Base-by-base conservation (phyloP, 805 yeast species). In the Zygotorulaspora florentina region DNA sequence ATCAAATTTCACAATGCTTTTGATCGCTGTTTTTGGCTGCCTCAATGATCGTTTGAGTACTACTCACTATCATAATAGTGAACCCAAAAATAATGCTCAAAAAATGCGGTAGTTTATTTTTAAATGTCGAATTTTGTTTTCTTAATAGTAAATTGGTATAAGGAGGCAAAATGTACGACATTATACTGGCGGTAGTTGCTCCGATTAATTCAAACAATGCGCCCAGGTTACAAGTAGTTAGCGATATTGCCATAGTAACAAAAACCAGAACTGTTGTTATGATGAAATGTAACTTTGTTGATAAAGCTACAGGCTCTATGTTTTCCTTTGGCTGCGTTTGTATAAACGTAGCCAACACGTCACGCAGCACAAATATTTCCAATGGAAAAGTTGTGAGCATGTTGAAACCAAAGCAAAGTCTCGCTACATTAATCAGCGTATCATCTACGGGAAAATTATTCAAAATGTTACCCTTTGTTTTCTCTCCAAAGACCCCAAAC, bases 101-200 rank as follows among this genome's bases (percentile, higher is more conserved):
- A 47, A 77, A 74, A 51, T 81, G 76, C 0, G 89, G 84, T 0
- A 81, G 33, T 41, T 77, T 80, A 46, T 78, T 75, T 38, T 51
- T 47, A 35, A 46, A 47, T 35, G 70, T 51, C 55, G 72, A 79
- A 49, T 55, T 67, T 43, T 59, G 68, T 46, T 69, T 62, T 0
- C 88, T 77, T 56, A 90, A 74, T 51, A 83, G 80, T 50, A 88
- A 64, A 56, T 76, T 85, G 56, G 96, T 90, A 62, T 83, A 62
- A 2, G 96, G 96, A 0, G 98, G 98, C 13, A 90, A 68, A 17
- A 90, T 87, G 61, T 87, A 90, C 0, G 98, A 97, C 84, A 91
- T 83, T 31, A 86, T 71, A 15, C 95, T 87, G 0, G 97, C 97
- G 0, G 96, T 85, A 0, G 96, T 85, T 0, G 96, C 90, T 1